Evolutionary conservation across 2,329 filamentous ascomycete species (phyloP), one percentile per base, ranked within the genome.

Genomic region (Sporothrix globosa): DNA sequence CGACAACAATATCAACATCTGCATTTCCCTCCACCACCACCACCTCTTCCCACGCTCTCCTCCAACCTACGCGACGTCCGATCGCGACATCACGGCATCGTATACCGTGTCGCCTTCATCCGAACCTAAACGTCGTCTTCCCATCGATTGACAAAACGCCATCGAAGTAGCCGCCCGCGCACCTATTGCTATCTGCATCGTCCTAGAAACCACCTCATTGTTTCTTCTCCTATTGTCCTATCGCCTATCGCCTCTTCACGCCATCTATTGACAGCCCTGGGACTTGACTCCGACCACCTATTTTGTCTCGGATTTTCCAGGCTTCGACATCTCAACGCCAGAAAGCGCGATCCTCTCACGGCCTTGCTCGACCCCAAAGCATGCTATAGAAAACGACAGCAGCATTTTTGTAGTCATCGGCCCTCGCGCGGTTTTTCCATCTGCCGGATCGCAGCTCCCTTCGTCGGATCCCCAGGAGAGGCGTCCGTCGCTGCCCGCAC

Each of bases 141-240:
- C 52, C 67, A 56, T 54, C 27, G 48, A 52, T 56, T 46, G 50
- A 46, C 34, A 44, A 44, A 53, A 44, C 50, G 30, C 65, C 48
- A 21, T 67, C 30, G 48, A 53, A 53, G 48, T 53, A 54, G 48
- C 50, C 65, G 65, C 48, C 65, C 65, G 44, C 50, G 48, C 65
- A 54, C 50, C 34, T 53, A 52, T 67, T 65, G 44, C 44, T 34
- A 65, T 63, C 61, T 13, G 27, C 61, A 65, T 65, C 61, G 24
- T 48, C 61, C 61, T 65, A 50, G 27, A 65, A 48, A 50, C 61
- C 34, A 54, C 34, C 46, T 60, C 52, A 34, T 17, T 39, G 19
- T 11, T 19, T 48, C 21, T 58, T 34, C 9, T 60, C 53, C 24
- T 65, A 17, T 48, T n/a, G 46, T n/a, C 56, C 56, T 60, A 41